phyloP scores from a whole-genome alignment of 495 filamentous ascomycete genomes.

The Podospora tetraspora region DNA sequence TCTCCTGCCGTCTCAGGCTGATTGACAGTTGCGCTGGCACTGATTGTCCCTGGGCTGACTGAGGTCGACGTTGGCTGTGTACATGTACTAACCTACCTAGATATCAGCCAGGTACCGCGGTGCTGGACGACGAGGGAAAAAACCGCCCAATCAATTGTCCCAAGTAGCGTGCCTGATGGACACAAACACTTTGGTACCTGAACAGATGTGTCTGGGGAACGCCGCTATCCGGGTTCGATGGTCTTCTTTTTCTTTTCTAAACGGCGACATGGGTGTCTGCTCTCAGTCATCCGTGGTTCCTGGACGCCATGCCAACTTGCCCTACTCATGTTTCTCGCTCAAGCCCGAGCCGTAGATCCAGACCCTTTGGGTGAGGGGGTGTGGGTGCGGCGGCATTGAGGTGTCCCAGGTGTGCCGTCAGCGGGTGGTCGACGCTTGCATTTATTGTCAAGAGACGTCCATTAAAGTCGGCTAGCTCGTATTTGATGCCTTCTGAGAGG shows the following conservation, averaged over 20 bases:
- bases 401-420: not conserved
- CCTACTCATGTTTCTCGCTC: not conserved
- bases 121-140: not conserved
- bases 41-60: not conserved
- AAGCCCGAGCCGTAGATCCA: not conserved
- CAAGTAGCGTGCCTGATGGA: not conserved
- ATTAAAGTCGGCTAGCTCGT: not conserved
- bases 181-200: not conserved
- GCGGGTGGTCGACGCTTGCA: not conserved
- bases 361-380: not conserved
- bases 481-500: not conserved
- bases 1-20: not conserved
- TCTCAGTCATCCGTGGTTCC: not conserved
- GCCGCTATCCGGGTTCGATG: not conserved
- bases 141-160: not conserved
- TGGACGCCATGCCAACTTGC: not conserved
- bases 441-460: not conserved
- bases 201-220: not conserved
- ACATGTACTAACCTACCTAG: not conserved
- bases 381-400: not conserved
- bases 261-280: not conserved
- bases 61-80: not conserved
- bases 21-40: not conserved
- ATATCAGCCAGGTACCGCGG: not conserved
- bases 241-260: not conserved